Evolutionary conservation across 2,329 filamentous ascomycete genomes (phyloP).

Genomic region (Xylaria sp.): DNA sequence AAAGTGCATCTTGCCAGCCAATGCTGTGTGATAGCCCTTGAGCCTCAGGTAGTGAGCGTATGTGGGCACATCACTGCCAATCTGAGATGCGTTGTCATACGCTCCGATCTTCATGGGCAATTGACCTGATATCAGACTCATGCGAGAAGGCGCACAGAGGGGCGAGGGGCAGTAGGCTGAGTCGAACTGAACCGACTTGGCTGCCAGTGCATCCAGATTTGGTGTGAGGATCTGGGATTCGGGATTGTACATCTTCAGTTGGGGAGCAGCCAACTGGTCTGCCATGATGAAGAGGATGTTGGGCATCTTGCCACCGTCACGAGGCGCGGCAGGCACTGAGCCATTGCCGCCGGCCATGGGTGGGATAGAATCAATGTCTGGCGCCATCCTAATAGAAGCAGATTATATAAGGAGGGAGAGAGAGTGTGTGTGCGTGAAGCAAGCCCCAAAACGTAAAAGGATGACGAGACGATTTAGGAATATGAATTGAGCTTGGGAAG

Average conservation of each 20-base stretch:
- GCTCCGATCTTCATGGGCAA: conserved; percentile 90
- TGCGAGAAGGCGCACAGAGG: conserved; percentile 88
- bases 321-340: conserved; percentile 26
- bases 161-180: conserved; percentile 94
- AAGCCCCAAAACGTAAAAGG: too few species aligned
- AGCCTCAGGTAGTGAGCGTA: conserved; percentile 90
- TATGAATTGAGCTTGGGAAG: conserved; percentile 2
- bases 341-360: conserved; percentile 41
- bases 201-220: conserved; percentile 82
- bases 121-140: conserved; percentile 92
- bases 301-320: conserved; percentile 54
- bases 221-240: conserved; percentile 91
- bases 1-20: conserved; percentile 98
- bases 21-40: conserved; percentile 85
- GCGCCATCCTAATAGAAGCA: conserved; percentile 56
- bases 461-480: neutral
- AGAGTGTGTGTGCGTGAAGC: too few species aligned
- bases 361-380: conserved; percentile 75
- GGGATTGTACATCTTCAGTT: conserved; percentile 90
- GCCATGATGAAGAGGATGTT: conserved; percentile 97
- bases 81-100: conserved; percentile 88
- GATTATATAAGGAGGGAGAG: conserved; percentile 10
- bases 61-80: conserved; percentile 83
- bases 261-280: conserved; percentile 88
- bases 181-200: conserved; percentile 85